Percentiles rank a stretch among this genome's conserved stretches.
Conservation (phyloP, 148 eudicot species). For the Drosera capensis region DNA sequence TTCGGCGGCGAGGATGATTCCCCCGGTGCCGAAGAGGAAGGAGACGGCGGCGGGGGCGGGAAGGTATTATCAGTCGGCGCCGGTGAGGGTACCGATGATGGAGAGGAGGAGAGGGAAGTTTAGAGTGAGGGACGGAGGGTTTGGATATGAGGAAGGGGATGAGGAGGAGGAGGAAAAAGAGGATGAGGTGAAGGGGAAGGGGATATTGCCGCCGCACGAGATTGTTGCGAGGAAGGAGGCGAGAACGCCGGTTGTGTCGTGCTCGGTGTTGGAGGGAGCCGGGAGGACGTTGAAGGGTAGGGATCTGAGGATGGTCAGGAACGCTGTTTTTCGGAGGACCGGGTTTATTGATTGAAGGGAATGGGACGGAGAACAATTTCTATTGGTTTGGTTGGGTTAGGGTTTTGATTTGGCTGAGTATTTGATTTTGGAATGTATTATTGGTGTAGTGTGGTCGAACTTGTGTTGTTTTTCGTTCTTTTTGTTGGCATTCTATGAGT, state of each 20-base stretch:
- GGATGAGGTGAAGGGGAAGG: slow-evolving; percentile 11
- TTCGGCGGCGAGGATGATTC: slow-evolving; percentile 18
- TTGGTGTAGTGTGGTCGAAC: too few relatives aligned
- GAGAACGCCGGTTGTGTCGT: slow-evolving; percentile 29
- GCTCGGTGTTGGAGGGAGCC: slow-evolving; percentile 48
- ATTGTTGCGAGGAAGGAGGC: slow-evolving; percentile 46
- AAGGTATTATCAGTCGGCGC: slow-evolving; percentile 28
- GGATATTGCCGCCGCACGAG: slow-evolving; percentile 60
- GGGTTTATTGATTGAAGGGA: slow-evolving; percentile 53
- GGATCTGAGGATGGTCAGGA: slow-evolving; percentile 67
- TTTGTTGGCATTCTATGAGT: too few relatives aligned
- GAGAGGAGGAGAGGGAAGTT: slow-evolving; percentile 1
- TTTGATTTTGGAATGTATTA: too few relatives aligned
- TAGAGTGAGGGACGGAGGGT: slow-evolving; percentile 7
- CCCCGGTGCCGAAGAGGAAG: slow-evolving; percentile 9
- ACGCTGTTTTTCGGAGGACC: slow-evolving; percentile 67
- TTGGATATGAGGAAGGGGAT: slow-evolving; percentile 7
- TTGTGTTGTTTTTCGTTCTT: too few relatives aligned
- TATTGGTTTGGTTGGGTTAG: too few relatives aligned
- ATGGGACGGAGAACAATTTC: too few relatives aligned
- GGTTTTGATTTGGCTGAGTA: too few relatives aligned
- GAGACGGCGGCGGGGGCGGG: slow-evolving; percentile 7
- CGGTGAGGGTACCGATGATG: slow-evolving; percentile 26
- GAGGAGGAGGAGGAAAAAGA: slow-evolving; percentile 3
- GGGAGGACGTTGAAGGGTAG: slow-evolving; percentile 66